Evolutionary conservation across 169 alveolate genomes (phyloP), one percentile per base, ranked within the genome.

Genomic region (Babesia ovata): DNA sequence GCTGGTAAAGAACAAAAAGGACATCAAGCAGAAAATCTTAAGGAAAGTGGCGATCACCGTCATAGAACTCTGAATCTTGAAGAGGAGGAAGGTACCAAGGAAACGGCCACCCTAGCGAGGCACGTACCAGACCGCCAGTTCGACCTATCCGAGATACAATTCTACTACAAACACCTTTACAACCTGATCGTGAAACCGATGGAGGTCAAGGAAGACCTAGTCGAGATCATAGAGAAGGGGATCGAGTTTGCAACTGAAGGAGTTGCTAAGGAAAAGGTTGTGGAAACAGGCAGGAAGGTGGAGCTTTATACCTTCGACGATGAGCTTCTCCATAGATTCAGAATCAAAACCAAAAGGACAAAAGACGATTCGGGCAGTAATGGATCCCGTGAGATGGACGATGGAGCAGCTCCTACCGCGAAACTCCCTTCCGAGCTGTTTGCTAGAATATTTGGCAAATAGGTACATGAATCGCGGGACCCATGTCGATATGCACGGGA

Each of bases 101-200:
- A 49, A 60, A 7, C 13, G 66, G 29, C 48, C 49, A 26, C 45
- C 12, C 16, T 24, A 17, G 2, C 39, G 13, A 61, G 52, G 72
- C 87, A 79, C 29, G 84, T 29, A 19, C 39, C 28, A 21, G 87
- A 79, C 56, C 33, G 87, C 14, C 74, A 79, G 24, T 62, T 59
- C 26, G 87, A 79, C 45, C 22, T 79, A 44, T 11, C 33, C 21
- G 87, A 79, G 21, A 70, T 79, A 24, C 62, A 71, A 28, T 39
- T 39, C 36, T 79, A 67, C 60, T 79, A 79, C 24, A 4, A 70
- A 36, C 70, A 67, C 36, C 66, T 53, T 19, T 79, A 79, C 42
- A 52, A 65, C 45, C 24, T 36, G 28, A 79, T 79, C 10, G 87
- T 79, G 39, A 81, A 73, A 19, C 49, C 85, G 0, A 21, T 81